Evolutionary conservation across 495 filamentous ascomycete species (phyloP).

Genomic region (Trichodelitschia bisporula): DNA sequence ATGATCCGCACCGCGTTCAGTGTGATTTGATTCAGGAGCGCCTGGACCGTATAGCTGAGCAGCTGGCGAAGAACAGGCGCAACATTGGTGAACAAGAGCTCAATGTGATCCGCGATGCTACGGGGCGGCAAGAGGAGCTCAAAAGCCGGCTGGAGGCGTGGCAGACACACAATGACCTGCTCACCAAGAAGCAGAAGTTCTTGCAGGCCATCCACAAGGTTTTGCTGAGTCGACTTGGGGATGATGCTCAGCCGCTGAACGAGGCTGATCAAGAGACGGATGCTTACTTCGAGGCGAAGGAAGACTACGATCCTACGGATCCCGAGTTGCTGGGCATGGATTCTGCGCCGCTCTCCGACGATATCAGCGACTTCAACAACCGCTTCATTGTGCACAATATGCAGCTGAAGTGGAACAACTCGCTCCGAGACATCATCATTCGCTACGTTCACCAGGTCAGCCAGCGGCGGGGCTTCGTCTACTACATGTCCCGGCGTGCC

Average conservation of each 20-base stretch:
- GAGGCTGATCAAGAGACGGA: constrained; percentile 19
- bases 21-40: constrained; percentile 61
- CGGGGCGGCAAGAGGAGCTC: constrained; percentile 27
- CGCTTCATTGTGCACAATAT: constrained; percentile 94
- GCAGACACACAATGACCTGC: constrained; percentile 38
- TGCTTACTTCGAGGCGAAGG: constrained; percentile 24
- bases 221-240: constrained; percentile 31
- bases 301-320: constrained; percentile 17
- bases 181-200: constrained; percentile 53
- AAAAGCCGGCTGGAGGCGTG: constrained; percentile 40
- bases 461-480: constrained; percentile 86
- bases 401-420: constrained; percentile 96
- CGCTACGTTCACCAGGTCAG: constrained; percentile 95
- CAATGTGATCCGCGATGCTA: constrained; percentile 13
- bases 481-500: constrained; percentile 85
- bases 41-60: constrained; percentile 48
- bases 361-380: constrained; percentile 86
- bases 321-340: constrained; percentile 19
- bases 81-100: constrained; percentile 20
- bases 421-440: constrained; percentile 81
- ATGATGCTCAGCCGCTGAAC: constrained; percentile 21
- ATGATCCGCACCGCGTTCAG: constrained; percentile 75
- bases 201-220: constrained; percentile 47
- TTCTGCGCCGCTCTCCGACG: constrained; percentile 32
- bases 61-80: constrained; percentile 42